These are phyloP conservation scores for Claviceps spartinae DNA, from an alignment of 2,329 filamentous ascomycete genomes.

Conservation along the genomic window DNA sequence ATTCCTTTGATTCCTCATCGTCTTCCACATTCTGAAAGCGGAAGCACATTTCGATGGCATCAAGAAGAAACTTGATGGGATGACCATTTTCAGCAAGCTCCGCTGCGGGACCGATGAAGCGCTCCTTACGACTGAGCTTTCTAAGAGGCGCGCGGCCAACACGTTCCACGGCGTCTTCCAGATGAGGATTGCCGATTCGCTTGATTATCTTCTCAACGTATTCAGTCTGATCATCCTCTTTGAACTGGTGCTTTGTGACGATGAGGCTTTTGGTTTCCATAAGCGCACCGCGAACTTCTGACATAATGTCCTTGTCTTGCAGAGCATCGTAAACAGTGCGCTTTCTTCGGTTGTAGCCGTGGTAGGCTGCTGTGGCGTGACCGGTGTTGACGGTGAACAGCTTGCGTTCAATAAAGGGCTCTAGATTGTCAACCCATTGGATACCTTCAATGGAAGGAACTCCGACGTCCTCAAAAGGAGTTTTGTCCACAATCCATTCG, in stretches of 20 bases:
- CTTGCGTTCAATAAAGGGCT: conserved; percentile 97
- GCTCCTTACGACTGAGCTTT: conserved; percentile 89
- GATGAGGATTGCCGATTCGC: conserved; percentile 84
- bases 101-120: conserved; percentile 83
- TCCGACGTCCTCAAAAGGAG: conserved; percentile 58
- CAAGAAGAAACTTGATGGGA: conserved; percentile 59
- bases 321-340: conserved; percentile 82
- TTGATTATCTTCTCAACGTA: conserved; percentile 89
- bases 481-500: conserved; percentile 92
- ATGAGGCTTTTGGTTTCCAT: conserved; percentile 80
- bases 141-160: conserved; percentile 89
- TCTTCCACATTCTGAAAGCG: conserved; percentile 90
- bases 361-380: conserved; percentile 92
- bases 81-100: conserved; percentile 74
- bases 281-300: conserved; percentile 66
- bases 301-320: conserved; percentile 64
- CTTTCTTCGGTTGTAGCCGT: conserved; percentile 78
- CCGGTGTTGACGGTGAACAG: conserved; percentile 98
- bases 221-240: conserved; percentile 57
- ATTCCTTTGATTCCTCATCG: conserved; percentile 77
- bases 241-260: conserved; percentile 72
- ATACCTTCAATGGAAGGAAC: conserved; percentile 69
- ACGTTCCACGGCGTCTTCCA: conserved; percentile 87
- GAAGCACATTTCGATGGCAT: conserved; percentile 80
- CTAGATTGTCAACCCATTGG: conserved; percentile 83